Conservation (phyloP, 805 yeast species). For the Kockiozyma suomiensis region DNA sequence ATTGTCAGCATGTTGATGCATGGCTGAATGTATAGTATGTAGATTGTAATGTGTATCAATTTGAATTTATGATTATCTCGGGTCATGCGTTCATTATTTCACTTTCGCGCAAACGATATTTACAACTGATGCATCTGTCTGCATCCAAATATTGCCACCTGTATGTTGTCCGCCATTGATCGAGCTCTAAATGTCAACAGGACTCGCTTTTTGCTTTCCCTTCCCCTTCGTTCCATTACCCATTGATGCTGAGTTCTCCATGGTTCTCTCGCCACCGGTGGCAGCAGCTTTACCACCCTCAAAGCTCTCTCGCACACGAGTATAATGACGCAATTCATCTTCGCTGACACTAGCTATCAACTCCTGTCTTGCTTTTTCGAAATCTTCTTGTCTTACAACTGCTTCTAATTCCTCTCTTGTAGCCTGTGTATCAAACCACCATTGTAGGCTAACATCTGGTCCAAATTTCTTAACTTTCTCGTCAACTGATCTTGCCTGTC, state of each 20-base stretch:
- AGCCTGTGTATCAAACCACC: conserved; percentile 90
- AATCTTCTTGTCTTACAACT: conserved; percentile 69
- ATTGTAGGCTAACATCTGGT: conserved; percentile 54
- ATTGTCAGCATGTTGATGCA: background rate
- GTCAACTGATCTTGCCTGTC: conserved; percentile 80
- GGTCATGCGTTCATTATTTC: too few species aligned
- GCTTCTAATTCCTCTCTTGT: conserved; percentile 67
- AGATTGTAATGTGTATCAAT: background rate
- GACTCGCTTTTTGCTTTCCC: conserved; percentile 6
- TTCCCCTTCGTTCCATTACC: conserved; percentile 10
- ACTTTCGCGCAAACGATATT: too few species aligned
- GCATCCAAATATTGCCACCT: too few species aligned
- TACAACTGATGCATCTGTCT: too few species aligned
- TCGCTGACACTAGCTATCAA: conserved; percentile 84
- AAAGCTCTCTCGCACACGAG: conserved; percentile 74
- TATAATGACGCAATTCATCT: conserved; percentile 82
- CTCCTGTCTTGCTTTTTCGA: conserved; percentile 70
- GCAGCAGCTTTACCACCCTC: conserved; percentile 54
- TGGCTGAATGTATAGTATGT: background rate
- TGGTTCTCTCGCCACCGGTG: background rate
- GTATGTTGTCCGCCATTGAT: background rate
- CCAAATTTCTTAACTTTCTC: conserved; percentile 52
- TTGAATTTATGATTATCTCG: too few species aligned
- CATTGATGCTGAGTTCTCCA: background rate
- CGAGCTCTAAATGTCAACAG: background rate